Conservation (phyloP, 2,329 filamentous ascomycete species). For the Calonectria multiphialidica region DNA sequence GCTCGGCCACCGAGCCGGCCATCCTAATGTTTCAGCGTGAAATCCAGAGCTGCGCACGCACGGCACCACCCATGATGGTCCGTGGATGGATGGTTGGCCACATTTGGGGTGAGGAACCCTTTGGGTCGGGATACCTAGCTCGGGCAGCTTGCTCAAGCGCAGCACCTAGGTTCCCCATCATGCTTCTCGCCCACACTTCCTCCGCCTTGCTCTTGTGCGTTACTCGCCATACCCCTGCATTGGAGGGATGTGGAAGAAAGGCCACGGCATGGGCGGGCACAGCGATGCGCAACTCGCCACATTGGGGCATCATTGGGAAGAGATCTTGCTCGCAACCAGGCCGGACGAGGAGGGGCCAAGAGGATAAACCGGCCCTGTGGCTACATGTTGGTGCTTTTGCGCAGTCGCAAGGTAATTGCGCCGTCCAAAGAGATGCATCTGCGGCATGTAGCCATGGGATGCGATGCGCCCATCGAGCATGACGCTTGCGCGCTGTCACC, state of each 20-base stretch:
- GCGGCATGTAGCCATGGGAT: slow-evolving; percentile 39
- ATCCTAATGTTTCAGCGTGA: slow-evolving; percentile 45
- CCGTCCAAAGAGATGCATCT: slow-evolving; percentile 27
- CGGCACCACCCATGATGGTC: slow-evolving; percentile 24
- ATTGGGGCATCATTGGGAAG: slow-evolving; percentile 1
- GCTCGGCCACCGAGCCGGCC: slow-evolving; percentile 38
- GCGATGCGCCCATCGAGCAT: slow-evolving; percentile 45
- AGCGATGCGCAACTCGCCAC: slow-evolving; percentile 30
- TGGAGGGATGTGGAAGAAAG: slow-evolving; percentile 26
- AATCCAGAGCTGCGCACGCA: slow-evolving; percentile 33
- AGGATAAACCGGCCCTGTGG: neutral
- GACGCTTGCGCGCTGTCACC: slow-evolving; percentile 47
- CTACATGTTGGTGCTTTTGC: slow-evolving; percentile 21
- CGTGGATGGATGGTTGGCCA: slow-evolving; percentile 14
- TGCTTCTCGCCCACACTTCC: slow-evolving; percentile 10
- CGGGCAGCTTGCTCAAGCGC: slow-evolving; percentile 12
- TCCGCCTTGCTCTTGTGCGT: slow-evolving; percentile 10
- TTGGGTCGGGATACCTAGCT: slow-evolving; percentile 16
- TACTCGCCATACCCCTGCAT: slow-evolving; percentile 34
- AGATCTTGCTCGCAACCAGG: slow-evolving; percentile 16
- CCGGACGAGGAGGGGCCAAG: neutral
- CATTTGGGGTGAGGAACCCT: slow-evolving; percentile 29
- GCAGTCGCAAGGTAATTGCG: slow-evolving; percentile 30
- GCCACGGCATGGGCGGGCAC: slow-evolving; percentile 33
- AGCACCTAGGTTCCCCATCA: neutral